Conservation (phyloP, 2,329 filamentous ascomycete species). For the Arthroderma uncinatum region DNA sequence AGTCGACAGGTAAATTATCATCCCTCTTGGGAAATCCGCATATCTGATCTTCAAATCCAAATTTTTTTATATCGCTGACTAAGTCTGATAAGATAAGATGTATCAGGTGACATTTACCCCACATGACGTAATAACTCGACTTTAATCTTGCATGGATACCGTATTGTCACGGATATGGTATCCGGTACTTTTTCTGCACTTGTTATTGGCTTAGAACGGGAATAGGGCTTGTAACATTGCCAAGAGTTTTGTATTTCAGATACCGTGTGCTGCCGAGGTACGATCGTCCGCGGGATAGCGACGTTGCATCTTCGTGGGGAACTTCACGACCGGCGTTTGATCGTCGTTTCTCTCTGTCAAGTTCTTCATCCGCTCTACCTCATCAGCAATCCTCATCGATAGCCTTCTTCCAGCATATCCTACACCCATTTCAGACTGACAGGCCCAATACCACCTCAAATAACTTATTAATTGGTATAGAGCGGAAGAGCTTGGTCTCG, state of each 20-base stretch:
- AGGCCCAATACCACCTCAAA: too few species aligned
- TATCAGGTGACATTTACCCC: background rate
- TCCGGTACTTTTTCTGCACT: background rate
- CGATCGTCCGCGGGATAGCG: background rate
- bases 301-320: background rate
- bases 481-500: too few species aligned
- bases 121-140: background rate
- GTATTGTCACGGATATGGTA: background rate
- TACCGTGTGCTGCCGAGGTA: background rate
- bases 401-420: background rate
- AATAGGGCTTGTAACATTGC: background rate
- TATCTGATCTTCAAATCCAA: too few species aligned
- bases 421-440: background rate
- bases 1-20: too few species aligned
- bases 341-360: background rate
- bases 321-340: background rate
- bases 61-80: background rate
- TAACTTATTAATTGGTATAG: too few species aligned
- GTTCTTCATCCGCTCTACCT: background rate
- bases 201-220: background rate
- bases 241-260: background rate
- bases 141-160: background rate
- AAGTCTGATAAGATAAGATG: conserved; percentile 3
- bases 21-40: too few species aligned
- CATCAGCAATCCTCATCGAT: background rate